Percentiles rank a stretch among this genome's conserved stretches.
Evolutionary conservation across 108 stramenopile species (phyloP).

Genomic region (Pseudonitzschia pungens): DNA sequence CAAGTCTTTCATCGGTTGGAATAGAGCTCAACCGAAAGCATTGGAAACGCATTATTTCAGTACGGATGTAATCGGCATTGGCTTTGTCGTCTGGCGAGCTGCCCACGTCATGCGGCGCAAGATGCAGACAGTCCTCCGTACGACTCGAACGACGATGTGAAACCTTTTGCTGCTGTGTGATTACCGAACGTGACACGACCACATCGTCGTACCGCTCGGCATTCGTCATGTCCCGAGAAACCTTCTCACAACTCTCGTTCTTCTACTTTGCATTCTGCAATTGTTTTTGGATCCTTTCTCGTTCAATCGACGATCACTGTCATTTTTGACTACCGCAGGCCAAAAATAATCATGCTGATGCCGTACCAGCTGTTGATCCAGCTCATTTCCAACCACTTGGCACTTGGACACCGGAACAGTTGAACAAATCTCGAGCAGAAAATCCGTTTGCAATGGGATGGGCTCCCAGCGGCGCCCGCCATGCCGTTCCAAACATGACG

Average conservation of each 20-base stretch:
- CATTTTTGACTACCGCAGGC: constrained; percentile 14
- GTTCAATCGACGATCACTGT: neutral
- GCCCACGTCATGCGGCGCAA: too few species aligned
- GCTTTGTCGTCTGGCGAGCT: too few species aligned
- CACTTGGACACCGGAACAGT: constrained; percentile 46
- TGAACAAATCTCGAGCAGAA: constrained; percentile 37
- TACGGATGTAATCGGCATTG: neutral
- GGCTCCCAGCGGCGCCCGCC: constrained; percentile 45
- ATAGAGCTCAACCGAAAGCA: too few species aligned
- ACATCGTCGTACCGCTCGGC: too few species aligned
- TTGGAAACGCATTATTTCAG: neutral
- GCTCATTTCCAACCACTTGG: constrained; percentile 57
- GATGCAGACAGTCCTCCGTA: too few species aligned
- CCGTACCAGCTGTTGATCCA: constrained; percentile 33
- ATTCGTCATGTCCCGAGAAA: too few species aligned
- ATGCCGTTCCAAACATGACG: constrained; percentile 54
- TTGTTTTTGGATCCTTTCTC: neutral
- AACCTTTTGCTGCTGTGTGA: too few species aligned
- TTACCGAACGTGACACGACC: too few species aligned
- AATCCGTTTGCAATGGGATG: constrained; percentile 64
- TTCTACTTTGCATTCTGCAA: neutral
- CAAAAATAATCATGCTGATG: constrained; percentile 33
- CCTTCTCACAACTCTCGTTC: neutral
- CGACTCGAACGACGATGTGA: too few species aligned
- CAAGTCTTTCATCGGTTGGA: neutral